These are phyloP conservation scores for Naematelia aurantialba DNA, from an alignment of 768 basidiomycete genomes.

Conservation along the genomic window DNA sequence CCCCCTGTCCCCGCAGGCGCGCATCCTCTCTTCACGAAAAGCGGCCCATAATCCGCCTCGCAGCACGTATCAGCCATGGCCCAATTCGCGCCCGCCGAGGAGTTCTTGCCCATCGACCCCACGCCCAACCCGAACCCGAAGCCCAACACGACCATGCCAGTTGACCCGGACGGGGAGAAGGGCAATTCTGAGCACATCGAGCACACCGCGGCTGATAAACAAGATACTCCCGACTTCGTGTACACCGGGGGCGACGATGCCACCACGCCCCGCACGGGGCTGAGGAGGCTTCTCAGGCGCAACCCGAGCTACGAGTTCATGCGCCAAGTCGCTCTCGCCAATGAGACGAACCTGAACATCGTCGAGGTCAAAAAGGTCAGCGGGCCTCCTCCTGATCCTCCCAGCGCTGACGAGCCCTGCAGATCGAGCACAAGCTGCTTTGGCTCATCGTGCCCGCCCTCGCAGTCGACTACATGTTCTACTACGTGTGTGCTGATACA, in stretches of 20 bases:
- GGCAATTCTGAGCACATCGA: slow-evolving; percentile 27
- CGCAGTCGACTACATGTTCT: slow-evolving; percentile 37
- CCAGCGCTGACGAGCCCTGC: background rate
- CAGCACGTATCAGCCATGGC: background rate
- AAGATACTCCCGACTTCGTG: slow-evolving; percentile 15
- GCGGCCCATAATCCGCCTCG: no score
- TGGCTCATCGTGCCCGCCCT: slow-evolving; percentile 41
- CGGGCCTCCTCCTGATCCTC: background rate
- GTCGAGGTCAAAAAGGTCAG: slow-evolving; percentile 32
- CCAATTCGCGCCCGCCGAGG: slow-evolving; percentile 4
- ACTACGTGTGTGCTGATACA: slow-evolving; percentile 11
- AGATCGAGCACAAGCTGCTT: slow-evolving; percentile 38
- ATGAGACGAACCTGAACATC: slow-evolving; percentile 26
- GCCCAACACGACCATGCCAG: slow-evolving; percentile 6
- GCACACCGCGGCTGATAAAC: slow-evolving; percentile 17
- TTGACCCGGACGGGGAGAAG: slow-evolving; percentile 20
- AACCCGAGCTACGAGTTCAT: slow-evolving; percentile 38
- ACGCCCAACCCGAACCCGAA: background rate
- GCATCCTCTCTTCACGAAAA: no score
- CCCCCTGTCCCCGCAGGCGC: no score
- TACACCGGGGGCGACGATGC: slow-evolving; percentile 28
- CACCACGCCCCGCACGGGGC: slow-evolving; percentile 19
- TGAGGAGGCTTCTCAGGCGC: slow-evolving; percentile 21
- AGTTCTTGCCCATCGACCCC: background rate
- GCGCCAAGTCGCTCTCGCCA: slow-evolving; percentile 29